Conservation (phyloP, 345 rosid genomes). For the Dimocarpus longan region DNA sequence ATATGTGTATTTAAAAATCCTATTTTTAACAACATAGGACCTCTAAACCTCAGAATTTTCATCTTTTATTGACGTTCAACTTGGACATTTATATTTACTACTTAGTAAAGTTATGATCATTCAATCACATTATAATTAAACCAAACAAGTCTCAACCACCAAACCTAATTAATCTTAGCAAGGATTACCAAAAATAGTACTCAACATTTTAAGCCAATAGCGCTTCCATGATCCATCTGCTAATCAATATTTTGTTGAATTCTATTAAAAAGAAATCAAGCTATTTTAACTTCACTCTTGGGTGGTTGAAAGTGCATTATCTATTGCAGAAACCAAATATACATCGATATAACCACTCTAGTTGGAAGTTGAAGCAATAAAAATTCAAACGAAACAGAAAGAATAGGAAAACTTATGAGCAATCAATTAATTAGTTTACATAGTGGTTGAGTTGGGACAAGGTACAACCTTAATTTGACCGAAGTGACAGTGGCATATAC, state of each 20-base stretch:
- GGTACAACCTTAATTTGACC: conserved; percentile 16
- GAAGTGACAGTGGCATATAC: not conserved
- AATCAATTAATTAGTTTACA: not conserved
- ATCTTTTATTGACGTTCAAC: too few species aligned
- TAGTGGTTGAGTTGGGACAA: not conserved
- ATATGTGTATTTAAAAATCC: too few species aligned
- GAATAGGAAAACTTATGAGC: too few species aligned
- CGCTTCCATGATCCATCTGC: not conserved
- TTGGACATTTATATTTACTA: too few species aligned
- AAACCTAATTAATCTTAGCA: not conserved
- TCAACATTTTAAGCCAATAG: not conserved
- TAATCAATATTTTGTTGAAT: not conserved
- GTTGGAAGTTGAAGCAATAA: not conserved
- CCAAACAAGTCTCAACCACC: not conserved
- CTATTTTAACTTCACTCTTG: not conserved
- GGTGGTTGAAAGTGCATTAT: too few species aligned
- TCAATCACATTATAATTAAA: not conserved
- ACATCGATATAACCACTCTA: not conserved
- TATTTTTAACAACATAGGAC: too few species aligned
- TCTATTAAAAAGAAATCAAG: not conserved
- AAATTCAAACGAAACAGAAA: not conserved
- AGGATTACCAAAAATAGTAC: not conserved
- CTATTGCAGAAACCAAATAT: not conserved
- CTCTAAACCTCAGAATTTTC: too few species aligned
- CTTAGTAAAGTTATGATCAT: too few species aligned